Conservation (phyloP, 192 early-diverging fungal genomes). For the Mortierella antarctica region DNA sequence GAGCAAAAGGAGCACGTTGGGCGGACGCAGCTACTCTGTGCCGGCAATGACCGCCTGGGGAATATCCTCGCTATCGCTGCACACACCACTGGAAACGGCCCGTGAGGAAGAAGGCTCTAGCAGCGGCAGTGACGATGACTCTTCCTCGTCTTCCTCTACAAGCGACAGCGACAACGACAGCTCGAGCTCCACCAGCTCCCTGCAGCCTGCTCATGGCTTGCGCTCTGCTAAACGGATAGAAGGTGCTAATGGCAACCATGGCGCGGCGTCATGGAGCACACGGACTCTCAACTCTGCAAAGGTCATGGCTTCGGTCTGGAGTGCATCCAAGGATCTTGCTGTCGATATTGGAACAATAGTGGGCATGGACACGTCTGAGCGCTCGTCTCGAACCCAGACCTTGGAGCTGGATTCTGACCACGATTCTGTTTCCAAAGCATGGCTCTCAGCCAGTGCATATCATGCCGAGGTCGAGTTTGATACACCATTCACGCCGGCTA, state of each 20-base stretch:
- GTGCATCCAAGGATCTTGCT: not conserved
- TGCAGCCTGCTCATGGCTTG: not conserved
- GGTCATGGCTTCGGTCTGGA: constrained; percentile 20
- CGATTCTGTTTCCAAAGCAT: not conserved
- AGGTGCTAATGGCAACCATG: not conserved
- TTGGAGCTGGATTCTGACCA: not conserved
- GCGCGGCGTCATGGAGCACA: constrained; percentile 2
- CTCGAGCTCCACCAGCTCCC: not conserved
- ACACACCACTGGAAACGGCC: constrained; percentile 3
- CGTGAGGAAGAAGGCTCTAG: constrained; percentile 8
- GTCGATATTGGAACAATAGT: constrained; percentile 2
- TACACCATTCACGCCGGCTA: constrained; percentile 37
- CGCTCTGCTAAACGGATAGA: not conserved
- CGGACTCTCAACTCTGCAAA: constrained; percentile 40
- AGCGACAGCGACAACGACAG: constrained; percentile 29
- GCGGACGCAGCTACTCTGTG: not conserved
- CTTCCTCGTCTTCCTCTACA: constrained; percentile 20
- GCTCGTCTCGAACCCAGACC: not conserved
- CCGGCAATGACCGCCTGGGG: constrained; percentile 11
- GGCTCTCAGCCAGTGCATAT: constrained; percentile 20
- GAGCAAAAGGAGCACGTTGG: too few species aligned
- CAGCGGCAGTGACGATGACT: constrained; percentile 29
- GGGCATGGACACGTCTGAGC: not conserved
- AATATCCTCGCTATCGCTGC: constrained; percentile 11
- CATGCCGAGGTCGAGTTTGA: constrained; percentile 40